Conservation (phyloP, 2,329 filamentous ascomycete genomes). For the Beauveria rudraprayagi region DNA sequence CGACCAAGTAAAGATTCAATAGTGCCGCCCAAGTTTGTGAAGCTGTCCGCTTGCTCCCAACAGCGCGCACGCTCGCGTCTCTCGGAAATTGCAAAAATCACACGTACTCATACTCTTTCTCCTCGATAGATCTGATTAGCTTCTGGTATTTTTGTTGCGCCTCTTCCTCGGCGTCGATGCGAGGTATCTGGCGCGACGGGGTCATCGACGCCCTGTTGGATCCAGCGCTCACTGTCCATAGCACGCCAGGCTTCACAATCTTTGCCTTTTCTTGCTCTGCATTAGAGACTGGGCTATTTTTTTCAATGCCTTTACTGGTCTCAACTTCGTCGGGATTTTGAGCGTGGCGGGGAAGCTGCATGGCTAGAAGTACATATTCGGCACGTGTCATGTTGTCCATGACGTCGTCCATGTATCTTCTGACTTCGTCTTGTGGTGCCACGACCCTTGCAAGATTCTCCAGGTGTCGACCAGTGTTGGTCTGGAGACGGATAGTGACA, state of each 20-base stretch:
- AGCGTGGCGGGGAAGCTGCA: slow-evolving; percentile 48
- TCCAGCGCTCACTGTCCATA: slow-evolving; percentile 24
- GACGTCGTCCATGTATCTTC: slow-evolving; percentile 60
- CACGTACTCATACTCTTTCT: slow-evolving; percentile 23
- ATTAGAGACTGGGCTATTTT: slow-evolving; percentile 23
- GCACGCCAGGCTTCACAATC: slow-evolving; percentile 20
- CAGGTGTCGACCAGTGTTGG: slow-evolving; percentile 46
- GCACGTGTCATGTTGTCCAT: slow-evolving; percentile 63
- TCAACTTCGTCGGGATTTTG: slow-evolving; percentile 23
- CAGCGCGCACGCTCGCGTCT: neutral
- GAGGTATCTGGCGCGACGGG: slow-evolving; percentile 16
- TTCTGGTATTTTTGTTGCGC: slow-evolving; percentile 28
- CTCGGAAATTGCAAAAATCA: neutral
- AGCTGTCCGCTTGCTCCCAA: neutral
- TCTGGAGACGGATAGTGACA: slow-evolving; percentile 54
- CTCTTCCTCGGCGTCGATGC: slow-evolving; percentile 28
- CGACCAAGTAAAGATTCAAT: slow-evolving; percentile 2
- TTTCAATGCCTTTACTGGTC: slow-evolving; percentile 23
- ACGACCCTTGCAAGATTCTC: slow-evolving; percentile 55
- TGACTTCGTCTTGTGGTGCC: slow-evolving; percentile 54
- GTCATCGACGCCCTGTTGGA: slow-evolving; percentile 10
- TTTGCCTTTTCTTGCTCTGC: slow-evolving; percentile 20
- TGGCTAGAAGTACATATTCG: slow-evolving; percentile 59
- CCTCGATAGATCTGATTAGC: slow-evolving; percentile 29
- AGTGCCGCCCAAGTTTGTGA: neutral